Conservation (phyloP, 2,329 filamentous ascomycete species). For the Mycosphaerelloides madeirae region DNA sequence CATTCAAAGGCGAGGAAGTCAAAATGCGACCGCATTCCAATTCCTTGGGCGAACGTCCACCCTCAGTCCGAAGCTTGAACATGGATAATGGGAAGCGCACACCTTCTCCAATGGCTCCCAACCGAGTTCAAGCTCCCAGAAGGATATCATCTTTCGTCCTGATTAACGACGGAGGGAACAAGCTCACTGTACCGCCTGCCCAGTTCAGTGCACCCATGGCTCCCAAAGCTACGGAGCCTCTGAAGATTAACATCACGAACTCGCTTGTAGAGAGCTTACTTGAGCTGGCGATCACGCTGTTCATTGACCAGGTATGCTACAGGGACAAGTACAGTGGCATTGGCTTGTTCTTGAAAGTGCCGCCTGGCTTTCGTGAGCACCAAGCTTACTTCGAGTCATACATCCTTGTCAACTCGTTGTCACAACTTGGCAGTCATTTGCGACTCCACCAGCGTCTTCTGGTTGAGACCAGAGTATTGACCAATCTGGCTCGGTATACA, state of each 20-base stretch:
- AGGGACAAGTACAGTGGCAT: conserved; percentile 91
- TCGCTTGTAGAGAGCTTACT: conserved; percentile 70
- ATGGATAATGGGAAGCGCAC: conserved; percentile 41
- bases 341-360: conserved; percentile 77
- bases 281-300: conserved; percentile 72
- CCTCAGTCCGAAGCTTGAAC: conserved; percentile 68
- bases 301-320: conserved; percentile 76
- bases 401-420: conserved; percentile 69
- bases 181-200: conserved; percentile 55
- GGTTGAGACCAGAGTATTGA: conserved; percentile 75
- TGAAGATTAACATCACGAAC: conserved; percentile 54
- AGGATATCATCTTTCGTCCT: conserved; percentile 89
- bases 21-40: conserved; percentile 72
- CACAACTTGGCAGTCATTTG: conserved; percentile 64
- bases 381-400: conserved; percentile 95
- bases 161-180: conserved; percentile 65
- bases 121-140: conserved; percentile 60
- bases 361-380: conserved; percentile 88
- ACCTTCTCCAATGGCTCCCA: conserved; percentile 26
- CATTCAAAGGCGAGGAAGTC: conserved; percentile 80
- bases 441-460: conserved; percentile 67
- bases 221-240: conserved; percentile 49
- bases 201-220: conserved; percentile 61
- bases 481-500: conserved; percentile 77
- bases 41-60: conserved; percentile 50